A percentile compares a stretch with the other conserved stretches of the same genome.
phyloP scores from a whole-genome alignment of 208 protist genomes.

The Trypanosoma conorhini region DNA sequence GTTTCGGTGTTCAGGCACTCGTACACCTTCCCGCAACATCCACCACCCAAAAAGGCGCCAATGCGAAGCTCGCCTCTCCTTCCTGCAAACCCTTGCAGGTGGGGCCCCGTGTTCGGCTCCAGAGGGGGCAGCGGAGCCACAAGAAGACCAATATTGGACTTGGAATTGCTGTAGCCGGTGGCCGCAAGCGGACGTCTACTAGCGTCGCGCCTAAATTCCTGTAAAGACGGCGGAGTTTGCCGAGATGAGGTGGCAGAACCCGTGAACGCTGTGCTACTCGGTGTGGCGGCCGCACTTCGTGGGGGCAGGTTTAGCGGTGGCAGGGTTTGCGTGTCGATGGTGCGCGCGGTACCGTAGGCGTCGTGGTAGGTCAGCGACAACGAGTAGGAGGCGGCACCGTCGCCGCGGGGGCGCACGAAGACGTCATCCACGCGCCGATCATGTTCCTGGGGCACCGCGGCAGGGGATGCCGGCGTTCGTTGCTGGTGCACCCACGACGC shows the following conservation, averaged over 20 bases:
- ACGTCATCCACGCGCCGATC: conserved; percentile 65
- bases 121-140: conserved; percentile 49
- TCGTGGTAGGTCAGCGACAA: conserved; percentile 73
- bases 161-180: not conserved
- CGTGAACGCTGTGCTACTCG: not conserved
- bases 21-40: conserved; percentile 89
- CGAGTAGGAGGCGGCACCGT: conserved; percentile 36
- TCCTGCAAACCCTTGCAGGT: conserved; percentile 53
- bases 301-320: conserved; percentile 35
- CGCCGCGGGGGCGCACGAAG: conserved; percentile 47
- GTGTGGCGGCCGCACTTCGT: not conserved
- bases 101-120: conserved; percentile 48
- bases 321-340: conserved; percentile 49
- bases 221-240: not conserved
- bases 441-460: conserved; percentile 2
- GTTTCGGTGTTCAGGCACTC: conserved; percentile 86
- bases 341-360: conserved; percentile 41
- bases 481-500: not conserved
- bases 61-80: conserved; percentile 68
- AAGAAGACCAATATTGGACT: conserved; percentile 13
- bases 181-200: not conserved
- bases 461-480: not conserved
- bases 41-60: conserved; percentile 81
- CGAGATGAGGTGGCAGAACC: not conserved
- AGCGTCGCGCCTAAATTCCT: not conserved